Conservation (phyloP, 495 filamentous ascomycete genomes). For the Clohesyomyces aquaticus region DNA sequence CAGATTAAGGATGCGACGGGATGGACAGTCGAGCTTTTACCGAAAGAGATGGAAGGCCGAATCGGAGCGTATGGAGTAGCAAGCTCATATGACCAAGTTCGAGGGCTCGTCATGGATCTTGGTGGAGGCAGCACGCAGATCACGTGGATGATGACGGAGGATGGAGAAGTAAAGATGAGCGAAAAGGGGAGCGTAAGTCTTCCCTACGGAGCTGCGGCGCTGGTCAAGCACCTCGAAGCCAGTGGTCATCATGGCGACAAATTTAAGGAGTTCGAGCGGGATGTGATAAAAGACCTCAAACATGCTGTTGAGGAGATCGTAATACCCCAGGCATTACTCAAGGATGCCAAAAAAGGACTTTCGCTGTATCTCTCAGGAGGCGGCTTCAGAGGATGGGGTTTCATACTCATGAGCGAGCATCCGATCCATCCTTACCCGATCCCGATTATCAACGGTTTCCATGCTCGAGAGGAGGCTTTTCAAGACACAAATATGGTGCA, state of each 20-base stretch:
- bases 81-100: constrained; percentile 68
- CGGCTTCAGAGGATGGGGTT: constrained; percentile 89
- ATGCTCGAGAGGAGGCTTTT: constrained; percentile 64
- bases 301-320: constrained; percentile 62
- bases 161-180: constrained; percentile 57
- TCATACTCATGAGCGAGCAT: constrained; percentile 73
- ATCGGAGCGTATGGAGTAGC: constrained; percentile 84
- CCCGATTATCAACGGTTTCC: constrained; percentile 81
- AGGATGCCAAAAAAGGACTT: constrained; percentile 56
- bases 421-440: constrained; percentile 77
- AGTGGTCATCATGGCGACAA: constrained; percentile 43
- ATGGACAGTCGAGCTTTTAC: constrained; percentile 70
- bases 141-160: constrained; percentile 71
- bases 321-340: constrained; percentile 57
- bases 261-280: constrained; percentile 53
- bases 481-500: constrained; percentile 62
- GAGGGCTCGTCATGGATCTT: constrained; percentile 82
- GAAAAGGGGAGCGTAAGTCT: constrained; percentile 58
- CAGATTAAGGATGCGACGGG: constrained; percentile 64
- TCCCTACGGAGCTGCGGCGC: constrained; percentile 85
- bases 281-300: constrained; percentile 63
- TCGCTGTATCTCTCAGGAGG: constrained; percentile 86
- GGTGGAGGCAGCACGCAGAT: constrained; percentile 92
- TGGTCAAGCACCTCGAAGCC: constrained; percentile 61
- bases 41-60: constrained; percentile 78